Base-by-base conservation (phyloP, 345 rosid species). In the Acer yangbiense region DNA sequence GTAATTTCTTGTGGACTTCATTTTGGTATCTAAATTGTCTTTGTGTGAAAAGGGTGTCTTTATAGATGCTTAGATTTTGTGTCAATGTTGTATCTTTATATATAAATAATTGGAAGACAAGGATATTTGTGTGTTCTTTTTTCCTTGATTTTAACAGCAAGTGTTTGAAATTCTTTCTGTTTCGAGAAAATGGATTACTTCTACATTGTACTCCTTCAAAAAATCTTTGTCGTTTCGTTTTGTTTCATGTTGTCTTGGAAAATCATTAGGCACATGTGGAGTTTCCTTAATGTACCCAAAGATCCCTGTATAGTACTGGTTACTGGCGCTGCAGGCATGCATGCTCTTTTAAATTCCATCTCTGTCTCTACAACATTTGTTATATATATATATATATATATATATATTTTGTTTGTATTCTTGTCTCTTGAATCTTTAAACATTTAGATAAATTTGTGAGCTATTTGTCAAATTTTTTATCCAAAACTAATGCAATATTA, bases 281-380 rank as follows among this genome's bases (percentile, higher is more conserved):
- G 80, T 62, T 80, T 87, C 76, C 50, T 89, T 58, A 78, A 85
- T 46, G 68, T 85, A 17, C 92, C 89, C 65, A 92, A 89, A 80
- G 94, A 90, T 10, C 97, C 95, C 13, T 68, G 86, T 1, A 84
- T 80, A 73, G 88, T 93, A 9, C 82, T 92, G 39, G 89, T 94
- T 23, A 92, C 92, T 7, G 97, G 98, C 20, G 97, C 97, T 18
- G 89, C 95, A 92, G 95, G 98, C 88, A 88, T 82, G 98, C 87
- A 88, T 82, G 89, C 72, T 74, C 14, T 67, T 6, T 44, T 29
- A n/a, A 0, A 35, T 35, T 35, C 39, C 39, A 35, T 35, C 39
- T 4, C 3, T 35, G 39, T 35, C 39, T 35, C 39, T 35, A 35
- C 39, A 35, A 35, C 39, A 35, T 35, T 35, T 35, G 39, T 35